These are phyloP conservation scores for Lecanosticta acicola DNA, from an alignment of 2,329 filamentous ascomycete species.

Conservation along the genomic window DNA sequence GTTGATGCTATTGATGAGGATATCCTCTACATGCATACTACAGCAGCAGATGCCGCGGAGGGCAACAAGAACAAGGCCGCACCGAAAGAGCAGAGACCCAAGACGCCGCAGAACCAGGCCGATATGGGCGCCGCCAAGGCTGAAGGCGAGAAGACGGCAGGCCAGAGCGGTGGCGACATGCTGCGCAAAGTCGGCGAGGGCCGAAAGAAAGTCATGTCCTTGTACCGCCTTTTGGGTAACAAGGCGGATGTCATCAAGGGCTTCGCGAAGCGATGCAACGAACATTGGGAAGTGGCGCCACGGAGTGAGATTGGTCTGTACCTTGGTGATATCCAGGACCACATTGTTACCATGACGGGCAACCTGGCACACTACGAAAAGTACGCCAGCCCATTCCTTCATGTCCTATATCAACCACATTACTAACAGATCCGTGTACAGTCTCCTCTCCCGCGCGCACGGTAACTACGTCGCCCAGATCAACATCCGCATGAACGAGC, in stretches of 20 bases:
- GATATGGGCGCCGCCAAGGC: slow-evolving; percentile 26
- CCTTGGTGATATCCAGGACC: slow-evolving; percentile 95
- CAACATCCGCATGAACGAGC: slow-evolving; percentile 98
- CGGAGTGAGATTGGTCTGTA: slow-evolving; percentile 96
- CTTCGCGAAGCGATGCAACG: slow-evolving; percentile 96
- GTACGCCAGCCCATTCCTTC: slow-evolving; percentile 46
- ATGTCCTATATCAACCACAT: neutral
- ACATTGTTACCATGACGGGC: slow-evolving; percentile 97
- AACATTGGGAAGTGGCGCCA: slow-evolving; percentile 94
- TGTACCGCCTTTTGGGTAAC: slow-evolving; percentile 88
- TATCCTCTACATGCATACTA: slow-evolving; percentile 74
- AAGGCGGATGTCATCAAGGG: slow-evolving; percentile 99
- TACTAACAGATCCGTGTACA: slow-evolving; percentile 35
- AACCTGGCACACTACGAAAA: slow-evolving; percentile 96
- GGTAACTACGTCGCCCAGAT: slow-evolving; percentile 98
- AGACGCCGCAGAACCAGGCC: slow-evolving; percentile 26
- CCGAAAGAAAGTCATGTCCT: slow-evolving; percentile 92
- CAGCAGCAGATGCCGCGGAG: slow-evolving; percentile 15
- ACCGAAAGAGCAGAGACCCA: slow-evolving; percentile 30
- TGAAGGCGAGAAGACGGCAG: slow-evolving; percentile 36
- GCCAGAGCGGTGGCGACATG: slow-evolving; percentile 66
- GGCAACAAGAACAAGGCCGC: slow-evolving; percentile 8
- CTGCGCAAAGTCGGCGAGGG: slow-evolving; percentile 86
- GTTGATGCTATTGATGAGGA: slow-evolving; percentile 95
- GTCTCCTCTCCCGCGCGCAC: slow-evolving; percentile 83